Evolutionary conservation across 208 protist species (phyloP).

Genomic region (Trypanosoma avium): DNA sequence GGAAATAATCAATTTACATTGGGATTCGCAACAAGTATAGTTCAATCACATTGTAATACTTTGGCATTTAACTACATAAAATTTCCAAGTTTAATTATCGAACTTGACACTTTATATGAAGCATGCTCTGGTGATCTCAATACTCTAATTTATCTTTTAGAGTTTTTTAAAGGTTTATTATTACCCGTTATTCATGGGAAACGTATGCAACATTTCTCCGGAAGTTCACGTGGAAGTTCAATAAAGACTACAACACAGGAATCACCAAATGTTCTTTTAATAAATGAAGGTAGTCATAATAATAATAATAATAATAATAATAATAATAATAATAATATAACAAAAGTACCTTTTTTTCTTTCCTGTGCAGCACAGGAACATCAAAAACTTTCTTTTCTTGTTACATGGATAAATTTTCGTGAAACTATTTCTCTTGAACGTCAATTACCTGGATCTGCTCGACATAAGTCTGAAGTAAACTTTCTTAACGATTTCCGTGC

Average conservation of each 20-base stretch:
- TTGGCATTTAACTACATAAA: neutral
- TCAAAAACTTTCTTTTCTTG: constrained; percentile 55
- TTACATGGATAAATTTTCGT: constrained; percentile 52
- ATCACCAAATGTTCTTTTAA: neutral
- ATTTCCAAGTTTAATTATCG: constrained; percentile 46
- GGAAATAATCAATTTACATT: neutral
- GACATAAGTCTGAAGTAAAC: constrained; percentile 36
- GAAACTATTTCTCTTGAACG: constrained; percentile 38
- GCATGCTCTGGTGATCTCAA: constrained; percentile 52
- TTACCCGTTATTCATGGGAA: constrained; percentile 57
- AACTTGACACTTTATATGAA: constrained; percentile 36
- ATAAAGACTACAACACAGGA: constrained; percentile 2
- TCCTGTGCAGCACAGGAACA: constrained; percentile 63
- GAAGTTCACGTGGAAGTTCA: neutral
- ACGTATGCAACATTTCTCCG: constrained; percentile 13
- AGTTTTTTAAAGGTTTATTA: constrained; percentile 49
- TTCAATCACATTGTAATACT: neutral
- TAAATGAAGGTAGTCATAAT: constrained; percentile 13
- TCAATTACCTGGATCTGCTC: constrained; percentile 32
- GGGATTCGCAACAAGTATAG: constrained; percentile 13
- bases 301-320: neutral
- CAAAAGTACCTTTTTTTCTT: constrained; percentile 47
- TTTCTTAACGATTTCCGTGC: constrained; percentile 53
- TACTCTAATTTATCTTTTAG: constrained; percentile 40
- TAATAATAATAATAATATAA: neutral